Conservation (phyloP, 495 filamentous ascomycete species). For the Xylaria curta region DNA sequence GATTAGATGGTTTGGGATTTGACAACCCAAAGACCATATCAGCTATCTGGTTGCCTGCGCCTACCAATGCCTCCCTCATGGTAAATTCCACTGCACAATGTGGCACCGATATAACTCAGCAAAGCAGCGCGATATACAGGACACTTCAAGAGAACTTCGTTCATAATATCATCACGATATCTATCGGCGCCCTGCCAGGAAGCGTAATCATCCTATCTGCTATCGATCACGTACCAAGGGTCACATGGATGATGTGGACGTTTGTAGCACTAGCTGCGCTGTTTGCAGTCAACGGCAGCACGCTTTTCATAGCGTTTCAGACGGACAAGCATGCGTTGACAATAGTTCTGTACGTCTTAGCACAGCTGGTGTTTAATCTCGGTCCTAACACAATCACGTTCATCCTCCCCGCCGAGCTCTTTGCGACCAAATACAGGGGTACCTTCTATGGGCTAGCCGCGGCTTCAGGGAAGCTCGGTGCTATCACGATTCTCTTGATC, state of each 20-base stretch:
- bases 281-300: constrained; percentile 48
- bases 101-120: background rate
- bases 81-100: background rate
- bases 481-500: constrained; percentile 43
- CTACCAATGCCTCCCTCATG: constrained; percentile 25
- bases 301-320: constrained; percentile 40
- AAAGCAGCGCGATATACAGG: constrained; percentile 39
- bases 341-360: constrained; percentile 63
- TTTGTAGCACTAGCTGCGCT: constrained; percentile 48
- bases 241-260: constrained; percentile 44
- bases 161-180: constrained; percentile 48
- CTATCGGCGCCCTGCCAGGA: constrained; percentile 47
- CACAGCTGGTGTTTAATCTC: constrained; percentile 67
- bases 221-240: constrained; percentile 48
- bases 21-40: constrained; percentile 61
- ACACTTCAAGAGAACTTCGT: constrained; percentile 41
- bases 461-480: constrained; percentile 50
- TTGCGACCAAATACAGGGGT: constrained; percentile 47
- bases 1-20: constrained; percentile 61
- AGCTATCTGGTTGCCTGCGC: constrained; percentile 48
- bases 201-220: constrained; percentile 43
- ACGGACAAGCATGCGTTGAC: constrained; percentile 52
- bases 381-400: constrained; percentile 69
- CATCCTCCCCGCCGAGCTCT: constrained; percentile 57
- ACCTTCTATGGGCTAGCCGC: constrained; percentile 53